Base-by-base conservation (phyloP, 331 rosid species). In the Arachis monticola region DNA sequence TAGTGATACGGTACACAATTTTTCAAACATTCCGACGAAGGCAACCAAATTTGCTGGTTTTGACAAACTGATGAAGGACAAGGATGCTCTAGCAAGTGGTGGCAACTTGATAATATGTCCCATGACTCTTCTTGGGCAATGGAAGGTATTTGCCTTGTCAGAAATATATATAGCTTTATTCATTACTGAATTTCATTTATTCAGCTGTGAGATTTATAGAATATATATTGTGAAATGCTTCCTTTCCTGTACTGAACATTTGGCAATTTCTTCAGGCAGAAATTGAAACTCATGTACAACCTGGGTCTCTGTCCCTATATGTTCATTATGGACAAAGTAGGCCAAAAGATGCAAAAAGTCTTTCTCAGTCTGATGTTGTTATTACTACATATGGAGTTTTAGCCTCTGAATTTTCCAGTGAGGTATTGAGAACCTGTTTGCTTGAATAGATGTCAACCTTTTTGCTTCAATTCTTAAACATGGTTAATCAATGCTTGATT, bases 241-340 rank as follows among this genome's bases (percentile, higher is more conserved):
- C 48, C 61, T 22, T 53, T 60, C 48, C 13, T 68, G 31, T 69
- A 68, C 81, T 81, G 77, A 87, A 72, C 73, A 51, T 52, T 73
- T 73, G 69, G 11, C 75, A 48, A 66, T 80, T 77, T 77, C 80
- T 63, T 74, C 89, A 94, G 98, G 93, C 95, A 65, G 98, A 94
- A 85, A 94, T 91, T 48, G 97, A 94, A 84, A 86, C 90, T 79
- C 98, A 91, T 76, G 90, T 61, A 50, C 88, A 80, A 64, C 89
- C 95, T 42, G 97, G 96, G 52, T 79, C 90, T 77, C 79, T 94
- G 75, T 87, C 97, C 22, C 38, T 88, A 10, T 87, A 94, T 85
- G 89, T 87, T 79, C 97, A 94, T 81, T 94, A 94, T 72, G 98
- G 98, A 64, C 98, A 87, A 81, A 84, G 93, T 85, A 90, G 98